Base-by-base conservation (phyloP, 2,329 filamentous ascomycete species). In the Coniochaeta hoffmannii region DNA sequence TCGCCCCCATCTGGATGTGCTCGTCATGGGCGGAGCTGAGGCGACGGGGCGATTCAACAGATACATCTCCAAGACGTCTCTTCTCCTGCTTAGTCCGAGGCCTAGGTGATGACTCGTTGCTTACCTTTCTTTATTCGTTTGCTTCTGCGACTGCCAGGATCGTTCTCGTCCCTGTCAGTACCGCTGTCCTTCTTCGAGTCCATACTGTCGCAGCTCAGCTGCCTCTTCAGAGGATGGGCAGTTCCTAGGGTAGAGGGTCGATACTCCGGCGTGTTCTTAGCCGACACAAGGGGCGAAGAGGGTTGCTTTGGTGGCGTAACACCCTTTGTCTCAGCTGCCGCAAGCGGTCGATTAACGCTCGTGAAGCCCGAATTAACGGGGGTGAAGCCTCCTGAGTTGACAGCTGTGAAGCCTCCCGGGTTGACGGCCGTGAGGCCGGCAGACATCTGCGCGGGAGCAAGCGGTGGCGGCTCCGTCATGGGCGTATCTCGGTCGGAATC, bases 61-160 rank as follows among this genome's bases (percentile, higher is more conserved):
- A 11, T 19, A 41, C 3, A 46, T 15, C 2, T 6, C 24, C 19
- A 26, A 28, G 4, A 55, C 17, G 28, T 24, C 54, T 54, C 44
- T 41, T 19, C 14, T 53, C 35, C 26, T 44, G 46, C n/a, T 53
- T 19, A 34, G 22, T 14, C 36, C 61, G 61, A 57, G 55, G 50
- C 53, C 58, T 38, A 19, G 22, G n/a, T 24, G 3, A 26, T 5
- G 38, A 24, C 5, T 30, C n/a, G 41, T 9, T 46, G 71, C 80
- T 66, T 77, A 88, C 86, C 86, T 78, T 95, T 96, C 71, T 94
- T 96, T 12, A 96, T 78, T 44, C 94, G 85, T 74, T 99, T 99
- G 71, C 92, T 97, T 56, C 93, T 86, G 59, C 94, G 83, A 60
- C 88, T 90, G 59, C 82, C 82, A 61, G 75, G 76, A 52, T 90